These are phyloP conservation scores for Zarea fungicola DNA, from an alignment of 2,329 filamentous ascomycete species.

Conservation along the genomic window DNA sequence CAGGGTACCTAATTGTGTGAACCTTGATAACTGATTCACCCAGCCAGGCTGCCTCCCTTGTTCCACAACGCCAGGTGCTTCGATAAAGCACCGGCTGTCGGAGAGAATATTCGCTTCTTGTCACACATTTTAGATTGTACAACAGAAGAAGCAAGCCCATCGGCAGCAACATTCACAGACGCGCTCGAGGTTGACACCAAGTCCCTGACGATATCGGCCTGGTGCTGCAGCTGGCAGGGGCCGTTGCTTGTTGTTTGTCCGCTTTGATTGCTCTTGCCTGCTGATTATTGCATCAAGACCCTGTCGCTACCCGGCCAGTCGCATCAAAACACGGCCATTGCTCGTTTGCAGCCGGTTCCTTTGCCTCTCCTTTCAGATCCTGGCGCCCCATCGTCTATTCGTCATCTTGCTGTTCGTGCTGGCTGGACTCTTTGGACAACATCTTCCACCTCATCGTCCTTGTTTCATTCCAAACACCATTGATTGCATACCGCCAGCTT, in stretches of 20 bases:
- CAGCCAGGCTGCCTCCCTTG: no score
- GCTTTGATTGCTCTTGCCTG: constrained; percentile 6
- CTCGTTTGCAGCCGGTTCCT: no score
- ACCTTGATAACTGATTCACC: no score
- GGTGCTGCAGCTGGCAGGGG: constrained; percentile 15
- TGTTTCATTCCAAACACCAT: not conserved
- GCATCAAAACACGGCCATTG: not conserved
- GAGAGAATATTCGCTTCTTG: no score
- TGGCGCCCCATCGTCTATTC: not conserved
- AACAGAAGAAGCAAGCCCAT: no score
- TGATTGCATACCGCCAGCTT: not conserved
- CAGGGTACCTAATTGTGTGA: no score
- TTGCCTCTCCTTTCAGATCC: not conserved
- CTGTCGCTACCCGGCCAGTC: constrained; percentile 3
- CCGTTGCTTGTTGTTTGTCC: not conserved
- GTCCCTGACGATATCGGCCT: not conserved
- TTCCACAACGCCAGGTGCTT: no score
- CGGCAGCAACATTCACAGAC: not conserved
- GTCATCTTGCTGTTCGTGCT: not conserved
- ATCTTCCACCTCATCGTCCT: not conserved
- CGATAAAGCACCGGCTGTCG: no score
- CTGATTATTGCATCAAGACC: no score
- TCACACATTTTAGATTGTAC: no score
- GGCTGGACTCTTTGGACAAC: not conserved
- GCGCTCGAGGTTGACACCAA: not conserved